phyloP scores from a whole-genome alignment of 176 grass and related monocot species.

The Calamus simplicifolius region DNA sequence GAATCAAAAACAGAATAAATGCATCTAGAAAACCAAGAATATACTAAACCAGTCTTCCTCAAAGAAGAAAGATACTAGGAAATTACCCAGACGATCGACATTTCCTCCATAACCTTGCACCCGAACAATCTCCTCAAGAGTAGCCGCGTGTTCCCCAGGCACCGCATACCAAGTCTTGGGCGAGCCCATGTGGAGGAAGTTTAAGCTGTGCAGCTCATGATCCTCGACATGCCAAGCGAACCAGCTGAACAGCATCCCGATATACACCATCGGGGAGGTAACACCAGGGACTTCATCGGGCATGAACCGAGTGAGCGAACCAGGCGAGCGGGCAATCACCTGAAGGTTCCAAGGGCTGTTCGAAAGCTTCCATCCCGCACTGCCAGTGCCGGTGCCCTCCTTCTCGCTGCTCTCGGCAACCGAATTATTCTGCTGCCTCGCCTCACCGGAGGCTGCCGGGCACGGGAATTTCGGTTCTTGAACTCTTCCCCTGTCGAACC shows the following conservation, averaged over 20 bases:
- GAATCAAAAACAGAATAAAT: neutral
- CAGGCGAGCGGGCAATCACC: slow-evolving; percentile 65
- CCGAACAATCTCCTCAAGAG: slow-evolving; percentile 73
- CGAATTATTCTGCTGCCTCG: no score
- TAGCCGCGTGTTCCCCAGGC: slow-evolving; percentile 45
- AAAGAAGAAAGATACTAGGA: slow-evolving; percentile 1
- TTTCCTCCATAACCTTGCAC: slow-evolving; percentile 76
- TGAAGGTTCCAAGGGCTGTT: slow-evolving; percentile 93
- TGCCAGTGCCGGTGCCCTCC: slow-evolving; percentile 14
- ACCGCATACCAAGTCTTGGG: slow-evolving; percentile 92
- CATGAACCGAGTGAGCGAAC: slow-evolving; percentile 91
- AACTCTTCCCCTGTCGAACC: neutral
- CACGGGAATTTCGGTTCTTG: slow-evolving; percentile 7
- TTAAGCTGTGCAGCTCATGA: slow-evolving; percentile 94
- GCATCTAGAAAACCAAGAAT: no score
- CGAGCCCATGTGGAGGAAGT: slow-evolving; percentile 69
- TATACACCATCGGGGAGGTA: slow-evolving; percentile 96
- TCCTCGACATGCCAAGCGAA: slow-evolving; percentile 98
- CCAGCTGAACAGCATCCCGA: slow-evolving; percentile 96
- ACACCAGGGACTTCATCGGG: slow-evolving; percentile 86
- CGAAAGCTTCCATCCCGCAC: slow-evolving; percentile 58
- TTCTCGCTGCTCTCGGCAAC: neutral
- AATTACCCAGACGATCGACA: slow-evolving; percentile 60
- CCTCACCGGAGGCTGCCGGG: no score
- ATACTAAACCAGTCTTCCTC: no score